Conservation (phyloP, 805 yeast genomes). For the Candida maltosa region DNA sequence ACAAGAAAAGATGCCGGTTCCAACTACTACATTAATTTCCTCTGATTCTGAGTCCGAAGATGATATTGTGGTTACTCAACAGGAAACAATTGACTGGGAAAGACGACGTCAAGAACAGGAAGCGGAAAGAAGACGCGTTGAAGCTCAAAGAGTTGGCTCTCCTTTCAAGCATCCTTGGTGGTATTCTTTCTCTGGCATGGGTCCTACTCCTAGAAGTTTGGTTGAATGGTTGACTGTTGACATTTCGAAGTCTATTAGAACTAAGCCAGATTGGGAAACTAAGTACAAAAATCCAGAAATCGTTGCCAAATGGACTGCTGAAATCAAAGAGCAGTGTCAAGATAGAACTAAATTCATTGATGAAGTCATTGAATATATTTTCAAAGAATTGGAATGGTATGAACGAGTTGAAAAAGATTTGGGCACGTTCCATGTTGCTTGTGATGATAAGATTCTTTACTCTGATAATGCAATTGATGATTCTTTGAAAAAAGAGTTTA, state of each 20-base stretch:
- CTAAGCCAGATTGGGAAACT: conserved; percentile 16
- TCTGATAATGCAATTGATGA: conserved; percentile 16
- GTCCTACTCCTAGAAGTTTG: conserved; percentile 11
- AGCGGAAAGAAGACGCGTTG: conserved; percentile 4
- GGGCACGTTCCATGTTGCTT: conserved; percentile 13
- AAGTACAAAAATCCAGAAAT: conserved; percentile 14
- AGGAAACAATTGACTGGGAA: background rate
- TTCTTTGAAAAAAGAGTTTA: conserved; percentile 10
- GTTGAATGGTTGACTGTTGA: conserved; percentile 17
- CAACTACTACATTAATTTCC: conserved; percentile 3
- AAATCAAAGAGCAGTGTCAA: conserved; percentile 12
- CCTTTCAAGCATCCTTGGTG: conserved; percentile 17
- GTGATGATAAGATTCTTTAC: conserved; percentile 18
- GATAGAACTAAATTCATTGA: conserved; percentile 12
- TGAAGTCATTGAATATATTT: conserved; percentile 19
- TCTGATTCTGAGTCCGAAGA: background rate
- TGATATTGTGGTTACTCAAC: too few species aligned
- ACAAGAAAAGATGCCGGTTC: conserved; percentile 4
- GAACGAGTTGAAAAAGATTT: conserved; percentile 11
- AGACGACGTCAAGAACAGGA: conserved; percentile 1
- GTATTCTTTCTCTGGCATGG: conserved; percentile 9
- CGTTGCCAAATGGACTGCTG: conserved; percentile 17
- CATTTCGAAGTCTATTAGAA: conserved; percentile 13
- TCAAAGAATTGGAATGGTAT: conserved; percentile 29
- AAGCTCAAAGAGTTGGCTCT: conserved; percentile 7